These are phyloP conservation scores for Rutstroemia sp. DNA, from an alignment of 2,329 filamentous ascomycete genomes.

Conservation along the genomic window DNA sequence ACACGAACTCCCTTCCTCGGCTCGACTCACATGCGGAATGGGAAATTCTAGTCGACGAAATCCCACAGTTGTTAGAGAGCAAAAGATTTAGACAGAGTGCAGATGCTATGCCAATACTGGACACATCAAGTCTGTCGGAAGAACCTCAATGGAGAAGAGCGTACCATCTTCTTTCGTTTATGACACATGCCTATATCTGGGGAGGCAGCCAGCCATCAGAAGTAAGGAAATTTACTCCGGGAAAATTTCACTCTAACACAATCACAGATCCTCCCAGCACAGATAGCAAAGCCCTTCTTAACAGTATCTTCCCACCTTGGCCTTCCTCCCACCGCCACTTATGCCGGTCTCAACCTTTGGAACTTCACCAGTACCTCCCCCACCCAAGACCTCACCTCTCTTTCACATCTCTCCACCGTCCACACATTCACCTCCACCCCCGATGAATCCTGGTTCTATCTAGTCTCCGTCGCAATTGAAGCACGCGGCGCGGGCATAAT, in stretches of 20 bases:
- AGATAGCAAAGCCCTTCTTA: slow-evolving; percentile 71
- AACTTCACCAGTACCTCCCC: slow-evolving; percentile 65
- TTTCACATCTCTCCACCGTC: slow-evolving; percentile 63
- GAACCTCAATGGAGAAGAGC: slow-evolving; percentile 75
- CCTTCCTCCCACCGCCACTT: slow-evolving; percentile 83
- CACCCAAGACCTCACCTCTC: slow-evolving; percentile 6
- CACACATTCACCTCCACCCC: slow-evolving; percentile 82
- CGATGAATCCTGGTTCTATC: slow-evolving; percentile 92
- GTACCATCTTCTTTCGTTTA: slow-evolving; percentile 70
- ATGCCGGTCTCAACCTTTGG: slow-evolving; percentile 81
- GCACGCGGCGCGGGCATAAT: slow-evolving; percentile 69
- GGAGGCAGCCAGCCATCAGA: slow-evolving; percentile 68
- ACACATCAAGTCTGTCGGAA: slow-evolving; percentile 52
- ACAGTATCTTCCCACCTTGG: slow-evolving; percentile 65
- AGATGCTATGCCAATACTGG: slow-evolving; percentile 60
- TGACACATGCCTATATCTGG: slow-evolving; percentile 86
- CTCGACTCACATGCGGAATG: slow-evolving; percentile 71
- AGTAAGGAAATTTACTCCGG: slow-evolving; percentile 38
- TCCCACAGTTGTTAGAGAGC: slow-evolving; percentile 60
- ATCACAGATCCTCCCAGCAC: slow-evolving; percentile 56
- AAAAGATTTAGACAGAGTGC: slow-evolving; percentile 57
- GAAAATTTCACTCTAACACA: background rate
- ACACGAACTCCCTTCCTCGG: slow-evolving; percentile 55
- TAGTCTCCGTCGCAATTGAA: slow-evolving; percentile 86
- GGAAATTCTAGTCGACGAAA: slow-evolving; percentile 62